A percentile compares a stretch with the other conserved stretches of the same genome.
phyloP scores from a whole-genome alignment of 164 flowering plant genomes.

The Umbellularia californica region DNA sequence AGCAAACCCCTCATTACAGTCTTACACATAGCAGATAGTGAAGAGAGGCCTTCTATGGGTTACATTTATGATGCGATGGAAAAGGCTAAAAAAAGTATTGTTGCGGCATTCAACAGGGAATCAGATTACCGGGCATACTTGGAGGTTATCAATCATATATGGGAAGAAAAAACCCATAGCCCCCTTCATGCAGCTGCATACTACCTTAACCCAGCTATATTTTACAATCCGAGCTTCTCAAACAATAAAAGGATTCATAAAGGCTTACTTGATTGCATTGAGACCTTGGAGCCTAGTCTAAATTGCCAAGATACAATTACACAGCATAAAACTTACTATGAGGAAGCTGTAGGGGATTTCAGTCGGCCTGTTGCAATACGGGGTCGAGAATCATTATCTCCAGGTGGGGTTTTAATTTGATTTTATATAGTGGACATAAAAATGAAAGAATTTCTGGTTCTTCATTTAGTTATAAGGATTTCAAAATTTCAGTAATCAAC shows the following conservation, averaged over 20 bases:
- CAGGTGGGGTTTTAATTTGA: constrained; percentile 23
- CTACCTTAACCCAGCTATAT: constrained; percentile 40
- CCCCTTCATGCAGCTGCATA: constrained; percentile 47
- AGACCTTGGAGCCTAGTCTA: constrained; percentile 33
- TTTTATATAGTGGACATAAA: background rate
- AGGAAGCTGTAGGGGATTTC: constrained; percentile 42
- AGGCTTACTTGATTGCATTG: constrained; percentile 44
- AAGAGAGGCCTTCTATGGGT: constrained; percentile 41
- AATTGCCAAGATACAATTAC: constrained; percentile 36
- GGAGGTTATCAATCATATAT: constrained; percentile 31
- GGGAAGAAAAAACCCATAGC: constrained; percentile 32
- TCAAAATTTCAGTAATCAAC: background rate
- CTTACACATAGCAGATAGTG: constrained; percentile 30
- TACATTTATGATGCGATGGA: constrained; percentile 46
- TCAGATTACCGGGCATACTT: constrained; percentile 23
- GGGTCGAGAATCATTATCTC: constrained; percentile 33
- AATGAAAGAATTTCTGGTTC: background rate
- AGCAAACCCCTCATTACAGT: constrained; percentile 34
- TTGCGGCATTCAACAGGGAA: constrained; percentile 23
- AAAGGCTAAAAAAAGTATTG: constrained; percentile 33
- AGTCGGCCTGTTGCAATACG: constrained; percentile 37
- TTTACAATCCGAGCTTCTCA: constrained; percentile 27
- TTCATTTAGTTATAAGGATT: background rate
- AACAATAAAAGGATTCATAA: constrained; percentile 30
- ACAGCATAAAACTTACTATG: constrained; percentile 29